These are phyloP conservation scores for Allomyces arbusculus DNA, from an alignment of 192 early-diverging fungal genomes.

Conservation along the genomic window DNA sequence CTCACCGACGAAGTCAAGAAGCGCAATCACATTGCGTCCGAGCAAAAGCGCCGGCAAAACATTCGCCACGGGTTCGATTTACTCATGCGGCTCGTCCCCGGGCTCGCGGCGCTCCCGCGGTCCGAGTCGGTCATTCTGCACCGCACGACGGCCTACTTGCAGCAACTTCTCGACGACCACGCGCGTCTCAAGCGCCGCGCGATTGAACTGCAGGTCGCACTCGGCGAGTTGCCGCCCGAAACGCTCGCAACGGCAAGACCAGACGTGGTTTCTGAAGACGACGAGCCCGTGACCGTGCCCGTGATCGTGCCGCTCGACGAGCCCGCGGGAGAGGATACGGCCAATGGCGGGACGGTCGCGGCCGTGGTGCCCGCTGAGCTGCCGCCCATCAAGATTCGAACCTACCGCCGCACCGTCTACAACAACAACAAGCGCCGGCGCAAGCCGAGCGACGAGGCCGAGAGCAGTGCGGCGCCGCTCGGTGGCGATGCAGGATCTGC, in stretches of 20 bases:
- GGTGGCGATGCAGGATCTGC: no score
- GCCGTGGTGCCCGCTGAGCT: background rate
- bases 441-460: no score
- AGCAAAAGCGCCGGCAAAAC: conserved; percentile 79
- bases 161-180: background rate
- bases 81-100: conserved; percentile 69
- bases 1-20: conserved; percentile 81
- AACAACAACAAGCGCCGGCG: background rate
- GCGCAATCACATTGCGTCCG: conserved; percentile 85
- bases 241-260: no score
- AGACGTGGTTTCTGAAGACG: no score
- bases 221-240: no score
- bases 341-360: no score
- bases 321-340: no score
- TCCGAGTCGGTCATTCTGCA: background rate
- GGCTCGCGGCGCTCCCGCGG: conserved; percentile 25
- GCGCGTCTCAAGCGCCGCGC: background rate
- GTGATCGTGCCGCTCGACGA: no score
- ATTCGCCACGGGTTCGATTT: conserved; percentile 78
- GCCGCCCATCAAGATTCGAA: background rate
- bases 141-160: background rate
- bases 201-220: background rate
- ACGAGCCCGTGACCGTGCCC: no score
- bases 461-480: no score
- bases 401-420: background rate